Evolutionary conservation across 2,329 filamentous ascomycete genomes (phyloP).

Genomic region (Sphaceloma murrayae): DNA sequence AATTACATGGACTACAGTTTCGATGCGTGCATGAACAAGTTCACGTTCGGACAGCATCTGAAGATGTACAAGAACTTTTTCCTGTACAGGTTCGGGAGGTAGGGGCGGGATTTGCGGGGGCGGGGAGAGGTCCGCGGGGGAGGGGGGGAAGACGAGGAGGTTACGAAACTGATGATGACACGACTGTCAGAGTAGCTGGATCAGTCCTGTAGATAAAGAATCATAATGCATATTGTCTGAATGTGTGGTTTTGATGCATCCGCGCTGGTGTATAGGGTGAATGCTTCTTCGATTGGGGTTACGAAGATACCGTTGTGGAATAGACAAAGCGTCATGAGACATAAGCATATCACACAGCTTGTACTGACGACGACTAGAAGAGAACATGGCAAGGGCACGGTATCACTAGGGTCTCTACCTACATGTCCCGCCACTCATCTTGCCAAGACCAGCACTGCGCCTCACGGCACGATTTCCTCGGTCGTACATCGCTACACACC

Average conservation of each 20-base stretch:
- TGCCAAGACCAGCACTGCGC: not conserved
- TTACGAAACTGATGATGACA: conserved; percentile 1
- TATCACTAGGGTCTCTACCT: too few relatives aligned
- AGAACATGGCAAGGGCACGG: too few relatives aligned
- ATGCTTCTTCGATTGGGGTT: too few relatives aligned
- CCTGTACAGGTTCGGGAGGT: conserved; percentile 31
- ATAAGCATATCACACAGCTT: too few relatives aligned
- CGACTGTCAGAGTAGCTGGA: not conserved
- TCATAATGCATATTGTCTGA: conserved; percentile 13
- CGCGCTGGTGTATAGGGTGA: not conserved
- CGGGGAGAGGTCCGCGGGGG: not conserved
- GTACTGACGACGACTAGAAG: too few relatives aligned
- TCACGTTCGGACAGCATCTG: conserved; percentile 41
- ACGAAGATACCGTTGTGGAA: too few relatives aligned
- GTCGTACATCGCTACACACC: too few relatives aligned
- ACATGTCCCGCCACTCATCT: not conserved
- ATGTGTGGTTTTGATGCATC: not conserved
- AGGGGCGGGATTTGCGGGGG: not conserved
- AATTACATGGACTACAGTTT: conserved; percentile 53
- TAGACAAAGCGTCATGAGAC: too few relatives aligned
- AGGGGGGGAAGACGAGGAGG: too few relatives aligned
- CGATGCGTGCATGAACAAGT: conserved; percentile 46
- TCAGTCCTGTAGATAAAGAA: conserved; percentile 1
- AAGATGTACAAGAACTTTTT: conserved; percentile 46
- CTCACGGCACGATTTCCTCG: not conserved